Base-by-base conservation (phyloP, 805 yeast genomes). In the Saccharomycopsis fodiens region DNA sequence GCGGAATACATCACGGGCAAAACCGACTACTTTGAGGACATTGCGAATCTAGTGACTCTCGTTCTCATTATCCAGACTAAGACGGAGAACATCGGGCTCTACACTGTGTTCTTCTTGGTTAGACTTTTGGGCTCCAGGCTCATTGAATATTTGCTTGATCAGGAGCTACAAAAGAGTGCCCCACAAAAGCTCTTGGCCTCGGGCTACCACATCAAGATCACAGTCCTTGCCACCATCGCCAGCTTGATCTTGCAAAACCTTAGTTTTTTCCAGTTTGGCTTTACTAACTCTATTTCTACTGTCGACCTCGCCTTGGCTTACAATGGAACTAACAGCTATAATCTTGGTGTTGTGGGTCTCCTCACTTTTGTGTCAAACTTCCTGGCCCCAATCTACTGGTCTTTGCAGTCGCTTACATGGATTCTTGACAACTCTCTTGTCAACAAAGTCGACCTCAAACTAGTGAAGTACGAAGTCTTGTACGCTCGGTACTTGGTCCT, bases 281-380 rank as follows among this genome's bases (percentile, higher is more conserved):
- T 85, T 42, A 88, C 97, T 0, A 93, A 93, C 58, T 86, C 96
- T 34, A 71, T 93, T 54, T 91, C 97, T 0, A 82, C 97, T 0
- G 79, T 93, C 19, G 97, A 91, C 56, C 69, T 93, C 20, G 78
- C 95, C 0, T 89, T 91, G 59, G 89, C 96, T 0, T 93, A 93
- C 62, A 91, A 91, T 59, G 98, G 98, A 0, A 69, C 89, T 5
- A 63, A 76, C 1, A 72, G 76, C 38, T 93, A 87, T 58, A 76
- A 81, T 52, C 73, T 89, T 19, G 54, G 74, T 5, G 59, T 75
- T 2, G 95, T 91, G 3, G 96, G 96, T 0, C 23, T 82, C 0
- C 62, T 93, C 45, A 86, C 95, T 12, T 84, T 85, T 59, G 58
- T 82, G 2, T 74, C 94, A n/a, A 91, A 88, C 59, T 93, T 86